Conservation (phyloP, 139 green algal genomes). For the Haematococcus sp. region DNA sequence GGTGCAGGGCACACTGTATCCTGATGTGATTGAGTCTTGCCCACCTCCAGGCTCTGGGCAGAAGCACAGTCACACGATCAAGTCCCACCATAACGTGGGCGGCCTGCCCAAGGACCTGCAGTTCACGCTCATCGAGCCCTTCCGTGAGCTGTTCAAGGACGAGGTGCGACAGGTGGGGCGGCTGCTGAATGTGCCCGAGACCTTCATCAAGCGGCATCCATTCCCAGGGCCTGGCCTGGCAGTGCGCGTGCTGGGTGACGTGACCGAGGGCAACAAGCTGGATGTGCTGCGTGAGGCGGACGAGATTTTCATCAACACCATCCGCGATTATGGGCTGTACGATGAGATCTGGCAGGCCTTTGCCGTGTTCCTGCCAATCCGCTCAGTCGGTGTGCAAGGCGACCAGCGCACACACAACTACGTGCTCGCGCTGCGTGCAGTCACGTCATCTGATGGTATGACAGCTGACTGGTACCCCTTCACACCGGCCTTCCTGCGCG, state of each 20-base stretch:
- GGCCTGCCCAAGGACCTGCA: conserved; percentile 95
- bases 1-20: conserved; percentile 85
- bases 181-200: conserved; percentile 61
- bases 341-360: conserved; percentile 99
- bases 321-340: conserved; percentile 94
- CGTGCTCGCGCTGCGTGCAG: conserved; percentile 89
- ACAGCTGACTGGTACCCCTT: conserved; percentile 99
- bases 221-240: conserved; percentile 97
- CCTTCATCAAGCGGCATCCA: conserved; percentile 94
- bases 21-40: conserved; percentile 98
- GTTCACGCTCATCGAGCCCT: conserved; percentile 97
- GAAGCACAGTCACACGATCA: conserved; percentile 99
- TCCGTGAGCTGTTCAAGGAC: conserved; percentile 98
- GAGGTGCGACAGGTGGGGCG: conserved; percentile 73
- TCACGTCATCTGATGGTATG: conserved; percentile 94
- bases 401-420: conserved; percentile 94
- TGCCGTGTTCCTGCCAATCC: conserved; percentile 95
- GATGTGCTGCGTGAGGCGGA: conserved; percentile 83
- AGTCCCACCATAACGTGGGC: conserved; percentile 99
- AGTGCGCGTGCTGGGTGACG: conserved; percentile 94
- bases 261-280: conserved; percentile 75
- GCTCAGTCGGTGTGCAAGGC: conserved; percentile 85
- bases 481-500: conserved; percentile 85
- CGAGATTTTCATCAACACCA: conserved; percentile 95
- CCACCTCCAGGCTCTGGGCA: conserved; percentile 89